phyloP scores from a whole-genome alignment of 1,284 basidiomycete species.

The Lignosus rhinocerotis region DNA sequence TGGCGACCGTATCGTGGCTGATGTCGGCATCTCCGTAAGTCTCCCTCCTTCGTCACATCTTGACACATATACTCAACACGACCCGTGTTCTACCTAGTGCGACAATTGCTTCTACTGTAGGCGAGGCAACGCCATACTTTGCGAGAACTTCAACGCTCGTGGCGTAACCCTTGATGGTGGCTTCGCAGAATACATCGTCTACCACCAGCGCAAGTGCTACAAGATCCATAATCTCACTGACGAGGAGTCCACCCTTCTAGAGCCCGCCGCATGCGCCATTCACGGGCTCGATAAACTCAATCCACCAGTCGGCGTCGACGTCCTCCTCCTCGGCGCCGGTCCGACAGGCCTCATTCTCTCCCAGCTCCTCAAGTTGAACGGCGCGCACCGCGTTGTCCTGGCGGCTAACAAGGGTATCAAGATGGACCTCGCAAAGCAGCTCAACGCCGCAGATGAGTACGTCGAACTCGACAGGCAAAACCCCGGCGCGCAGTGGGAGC shows the following conservation, averaged over 20 bases:
- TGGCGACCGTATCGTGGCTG: conserved; percentile 62
- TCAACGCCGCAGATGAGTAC: conserved; percentile 55
- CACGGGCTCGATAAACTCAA: conserved; percentile 64
- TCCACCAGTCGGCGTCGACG: conserved; percentile 54
- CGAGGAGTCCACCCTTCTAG: conserved; percentile 60
- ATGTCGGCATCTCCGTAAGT: conserved; percentile 48
- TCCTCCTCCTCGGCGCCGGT: conserved; percentile 50
- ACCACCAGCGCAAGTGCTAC: conserved; percentile 39
- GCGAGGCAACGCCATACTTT: conserved; percentile 53
- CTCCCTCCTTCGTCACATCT: background rate
- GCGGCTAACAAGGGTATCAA: conserved; percentile 61
- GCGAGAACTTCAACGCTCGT: conserved; percentile 55
- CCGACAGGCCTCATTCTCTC: conserved; percentile 62
- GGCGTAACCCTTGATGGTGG: conserved; percentile 58
- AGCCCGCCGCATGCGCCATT: conserved; percentile 63
- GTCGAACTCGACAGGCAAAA: conserved; percentile 56
- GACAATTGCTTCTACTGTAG: conserved; percentile 61
- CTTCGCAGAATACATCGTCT: conserved; percentile 60
- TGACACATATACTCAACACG: background rate
- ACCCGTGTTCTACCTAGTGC: conserved; percentile 36
- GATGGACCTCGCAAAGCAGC: conserved; percentile 56
- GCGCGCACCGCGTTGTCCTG: conserved; percentile 49
- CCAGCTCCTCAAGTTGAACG: conserved; percentile 60
- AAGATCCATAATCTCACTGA: conserved; percentile 62
- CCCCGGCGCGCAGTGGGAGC: conserved; percentile 54